Percentiles rank a stretch among this genome's conserved stretches.
Evolutionary conservation across 208 protist genomes (phyloP).

Genomic region (Acanthamoeba pearcei): DNA sequence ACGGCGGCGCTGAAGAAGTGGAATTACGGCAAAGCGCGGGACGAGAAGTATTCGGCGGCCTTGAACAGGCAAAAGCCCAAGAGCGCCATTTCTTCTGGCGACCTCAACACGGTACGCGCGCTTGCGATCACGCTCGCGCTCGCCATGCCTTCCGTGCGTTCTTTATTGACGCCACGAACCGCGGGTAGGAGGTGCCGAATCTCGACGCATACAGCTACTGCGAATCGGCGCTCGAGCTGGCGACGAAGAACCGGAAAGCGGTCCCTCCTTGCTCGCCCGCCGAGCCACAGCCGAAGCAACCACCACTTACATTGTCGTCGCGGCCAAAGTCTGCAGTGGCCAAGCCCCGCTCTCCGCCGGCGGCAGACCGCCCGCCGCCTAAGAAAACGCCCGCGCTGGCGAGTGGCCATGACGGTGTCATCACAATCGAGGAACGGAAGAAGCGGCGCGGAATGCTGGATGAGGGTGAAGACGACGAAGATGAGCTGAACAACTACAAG

Average conservation of each 20-base stretch:
- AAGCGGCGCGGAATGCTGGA: not conserved
- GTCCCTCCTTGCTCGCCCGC: no score
- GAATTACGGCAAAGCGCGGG: not conserved
- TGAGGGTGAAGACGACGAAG: not conserved
- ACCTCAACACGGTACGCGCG: not conserved
- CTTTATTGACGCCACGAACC: not conserved
- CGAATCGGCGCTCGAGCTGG: not conserved
- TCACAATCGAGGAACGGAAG: slow-evolving; percentile 18
- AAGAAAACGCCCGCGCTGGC: not conserved
- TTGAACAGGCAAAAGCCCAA: not conserved
- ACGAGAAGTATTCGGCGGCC: slow-evolving; percentile 2
- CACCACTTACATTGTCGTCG: not conserved
- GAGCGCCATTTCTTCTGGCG: not conserved
- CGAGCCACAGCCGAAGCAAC: not conserved
- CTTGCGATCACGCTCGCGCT: not conserved
- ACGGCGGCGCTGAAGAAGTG: not conserved
- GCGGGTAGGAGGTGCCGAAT: not conserved
- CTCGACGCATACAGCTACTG: slow-evolving; percentile 14
- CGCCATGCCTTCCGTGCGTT: no score
- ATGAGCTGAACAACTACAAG: slow-evolving; percentile 22
- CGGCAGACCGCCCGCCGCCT: not conserved
- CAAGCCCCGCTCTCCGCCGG: not conserved
- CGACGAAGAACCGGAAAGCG: not conserved
- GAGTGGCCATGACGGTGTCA: not conserved
- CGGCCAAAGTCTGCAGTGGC: not conserved